Conservation (phyloP, 805 yeast genomes). For the Saccharomyces eubayanus region DNA sequence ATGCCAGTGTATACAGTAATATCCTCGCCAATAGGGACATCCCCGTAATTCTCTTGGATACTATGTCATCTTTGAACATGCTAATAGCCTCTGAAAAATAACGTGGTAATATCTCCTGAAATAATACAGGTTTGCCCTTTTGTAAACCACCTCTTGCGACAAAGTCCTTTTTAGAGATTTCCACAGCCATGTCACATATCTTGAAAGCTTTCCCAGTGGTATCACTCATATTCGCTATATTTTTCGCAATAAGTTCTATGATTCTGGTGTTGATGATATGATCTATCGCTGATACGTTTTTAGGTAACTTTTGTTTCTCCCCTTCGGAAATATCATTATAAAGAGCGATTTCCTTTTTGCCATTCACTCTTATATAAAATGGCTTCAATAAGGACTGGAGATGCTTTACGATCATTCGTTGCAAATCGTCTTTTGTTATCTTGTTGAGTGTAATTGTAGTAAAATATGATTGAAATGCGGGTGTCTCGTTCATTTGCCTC, state of each 20-base stretch:
- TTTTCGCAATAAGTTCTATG: neutral
- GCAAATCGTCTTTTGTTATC: neutral
- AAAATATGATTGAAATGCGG: neutral
- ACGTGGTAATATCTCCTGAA: neutral
- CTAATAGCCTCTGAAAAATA: neutral
- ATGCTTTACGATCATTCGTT: neutral
- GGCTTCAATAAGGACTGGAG: neutral
- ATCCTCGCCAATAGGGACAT: neutral
- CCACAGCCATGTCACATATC: neutral
- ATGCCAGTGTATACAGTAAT: neutral
- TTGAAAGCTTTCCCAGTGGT: neutral
- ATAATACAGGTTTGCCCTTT: neutral
- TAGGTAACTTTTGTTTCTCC: neutral
- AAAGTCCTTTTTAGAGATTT: neutral
- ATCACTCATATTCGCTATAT: neutral
- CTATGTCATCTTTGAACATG: neutral
- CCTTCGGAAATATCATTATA: neutral
- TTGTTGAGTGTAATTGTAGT: neutral
- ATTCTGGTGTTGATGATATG: slow-evolving; percentile 9
- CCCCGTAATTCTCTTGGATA: neutral
- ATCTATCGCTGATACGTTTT: neutral
- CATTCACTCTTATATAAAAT: neutral
- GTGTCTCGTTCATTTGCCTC: neutral
- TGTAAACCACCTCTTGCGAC: neutral
- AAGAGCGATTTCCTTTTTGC: neutral